phyloP scores from a whole-genome alignment of 495 filamentous ascomycete species.

The Hypoxylon subgilvum region DNA sequence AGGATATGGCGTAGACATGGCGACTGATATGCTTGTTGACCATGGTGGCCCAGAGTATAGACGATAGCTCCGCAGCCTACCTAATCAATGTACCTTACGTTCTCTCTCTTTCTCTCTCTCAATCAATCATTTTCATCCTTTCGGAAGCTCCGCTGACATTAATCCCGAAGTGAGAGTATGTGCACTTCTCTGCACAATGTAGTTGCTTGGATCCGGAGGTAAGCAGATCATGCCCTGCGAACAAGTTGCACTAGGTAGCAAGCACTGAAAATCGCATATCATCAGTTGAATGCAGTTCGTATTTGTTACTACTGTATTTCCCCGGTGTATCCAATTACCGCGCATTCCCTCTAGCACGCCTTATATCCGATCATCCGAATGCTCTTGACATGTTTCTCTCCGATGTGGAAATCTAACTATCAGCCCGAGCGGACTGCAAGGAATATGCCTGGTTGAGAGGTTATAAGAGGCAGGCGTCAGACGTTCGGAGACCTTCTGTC shows the following conservation, averaged over 20 bases:
- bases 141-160: too few relatives aligned
- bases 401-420: background rate
- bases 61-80: too few relatives aligned
- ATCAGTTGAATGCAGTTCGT: slow-evolving; percentile 3
- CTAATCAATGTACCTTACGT: too few relatives aligned
- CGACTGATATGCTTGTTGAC: background rate
- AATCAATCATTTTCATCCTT: too few relatives aligned
- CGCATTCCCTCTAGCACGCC: slow-evolving; percentile 12
- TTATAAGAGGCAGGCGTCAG: too few relatives aligned
- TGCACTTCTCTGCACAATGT: background rate
- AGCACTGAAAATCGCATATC: slow-evolving; percentile 2
- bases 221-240: background rate
- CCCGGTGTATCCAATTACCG: background rate
- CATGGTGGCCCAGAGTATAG: too few relatives aligned
- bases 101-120: too few relatives aligned
- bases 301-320: slow-evolving; percentile 7
- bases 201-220: background rate
- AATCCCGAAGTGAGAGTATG: background rate
- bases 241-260: background rate
- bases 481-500: too few relatives aligned
- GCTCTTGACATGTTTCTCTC: slow-evolving; percentile 11
- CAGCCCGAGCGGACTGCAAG: background rate
- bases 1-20: background rate
- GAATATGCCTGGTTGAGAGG: too few relatives aligned
- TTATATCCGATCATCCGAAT: slow-evolving; percentile 24